phyloP scores from a whole-genome alignment of 305 asterid genomes.

The Fraxinus nigra region DNA sequence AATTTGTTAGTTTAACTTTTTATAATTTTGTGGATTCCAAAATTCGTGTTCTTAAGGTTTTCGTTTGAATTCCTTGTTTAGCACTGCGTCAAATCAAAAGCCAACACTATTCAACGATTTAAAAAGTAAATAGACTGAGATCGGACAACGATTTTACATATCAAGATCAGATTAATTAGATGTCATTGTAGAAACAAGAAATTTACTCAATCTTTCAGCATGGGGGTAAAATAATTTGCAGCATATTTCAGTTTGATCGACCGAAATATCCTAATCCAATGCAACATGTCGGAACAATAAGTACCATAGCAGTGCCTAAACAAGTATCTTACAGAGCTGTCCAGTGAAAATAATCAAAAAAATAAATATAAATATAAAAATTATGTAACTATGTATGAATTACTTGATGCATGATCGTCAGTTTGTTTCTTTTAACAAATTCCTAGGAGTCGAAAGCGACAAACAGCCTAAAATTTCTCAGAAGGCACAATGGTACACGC shows the following conservation, averaged over 20 bases:
- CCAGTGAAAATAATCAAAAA: too few species aligned
- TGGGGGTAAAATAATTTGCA: not conserved
- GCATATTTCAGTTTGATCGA: not conserved
- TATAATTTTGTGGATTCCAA: too few species aligned
- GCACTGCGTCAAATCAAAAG: too few species aligned
- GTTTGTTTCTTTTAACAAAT: not conserved
- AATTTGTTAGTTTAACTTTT: too few species aligned
- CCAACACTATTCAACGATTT: too few species aligned
- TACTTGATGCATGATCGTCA: not conserved
- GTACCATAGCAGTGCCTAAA: not conserved
- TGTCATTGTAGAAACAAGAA: not conserved
- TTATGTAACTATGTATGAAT: not conserved
- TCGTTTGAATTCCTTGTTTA: too few species aligned
- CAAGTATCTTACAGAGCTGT: too few species aligned
- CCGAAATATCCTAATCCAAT: not conserved
- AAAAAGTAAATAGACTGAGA: not conserved
- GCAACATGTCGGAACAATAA: not conserved
- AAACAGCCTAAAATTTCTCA: slow-evolving; percentile 15
- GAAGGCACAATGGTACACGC: slow-evolving; percentile 14
- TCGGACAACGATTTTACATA: not conserved
- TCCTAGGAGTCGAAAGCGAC: not conserved
- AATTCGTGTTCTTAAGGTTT: too few species aligned
- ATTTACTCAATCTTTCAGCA: not conserved
- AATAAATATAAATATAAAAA: too few species aligned
- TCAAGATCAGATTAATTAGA: not conserved